Evolutionary conservation across 768 basidiomycete species (phyloP).

Genomic region (Cyathus striatus): DNA sequence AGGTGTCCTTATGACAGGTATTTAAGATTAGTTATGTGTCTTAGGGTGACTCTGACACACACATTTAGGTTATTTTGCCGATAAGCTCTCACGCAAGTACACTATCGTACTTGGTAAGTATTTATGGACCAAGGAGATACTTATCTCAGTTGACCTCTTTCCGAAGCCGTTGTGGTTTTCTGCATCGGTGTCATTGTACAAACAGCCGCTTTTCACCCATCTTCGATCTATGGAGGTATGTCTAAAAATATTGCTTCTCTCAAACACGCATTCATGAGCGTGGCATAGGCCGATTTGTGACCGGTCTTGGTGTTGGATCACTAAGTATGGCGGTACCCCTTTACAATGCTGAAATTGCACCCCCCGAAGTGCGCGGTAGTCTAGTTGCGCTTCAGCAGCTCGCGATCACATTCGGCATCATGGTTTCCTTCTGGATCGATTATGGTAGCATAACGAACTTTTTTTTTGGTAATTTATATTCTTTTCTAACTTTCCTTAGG

Average conservation of each 20-base stretch:
- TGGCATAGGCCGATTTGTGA: conserved; percentile 56
- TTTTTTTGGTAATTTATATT: conserved; percentile 21
- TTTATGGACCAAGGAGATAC: background rate
- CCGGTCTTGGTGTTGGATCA: conserved; percentile 78
- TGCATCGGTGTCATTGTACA: conserved; percentile 74
- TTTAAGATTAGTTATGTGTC: background rate
- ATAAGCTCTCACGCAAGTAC: conserved; percentile 70
- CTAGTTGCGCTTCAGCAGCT: conserved; percentile 80
- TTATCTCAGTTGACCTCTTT: conserved; percentile 2
- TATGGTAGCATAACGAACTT: conserved; percentile 22
- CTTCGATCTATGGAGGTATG: conserved; percentile 61
- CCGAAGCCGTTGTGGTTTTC: conserved; percentile 55
- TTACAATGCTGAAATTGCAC: conserved; percentile 68
- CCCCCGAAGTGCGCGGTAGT: conserved; percentile 78
- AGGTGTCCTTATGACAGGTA: conserved; percentile 67
- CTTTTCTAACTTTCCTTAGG: conserved; percentile 38
- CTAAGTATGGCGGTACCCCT: conserved; percentile 81
- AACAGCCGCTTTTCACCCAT: conserved; percentile 47
- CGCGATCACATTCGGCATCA: conserved; percentile 77
- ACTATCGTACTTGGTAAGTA: conserved; percentile 53
- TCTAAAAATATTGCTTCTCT: no score
- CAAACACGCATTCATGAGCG: no score
- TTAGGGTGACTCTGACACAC: background rate
- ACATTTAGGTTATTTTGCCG: conserved; percentile 50
- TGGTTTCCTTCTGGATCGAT: conserved; percentile 57